These are phyloP conservation scores for Phaeomoniella chlamydospora DNA, from an alignment of 2,329 filamentous ascomycete genomes.

Conservation along the genomic window DNA sequence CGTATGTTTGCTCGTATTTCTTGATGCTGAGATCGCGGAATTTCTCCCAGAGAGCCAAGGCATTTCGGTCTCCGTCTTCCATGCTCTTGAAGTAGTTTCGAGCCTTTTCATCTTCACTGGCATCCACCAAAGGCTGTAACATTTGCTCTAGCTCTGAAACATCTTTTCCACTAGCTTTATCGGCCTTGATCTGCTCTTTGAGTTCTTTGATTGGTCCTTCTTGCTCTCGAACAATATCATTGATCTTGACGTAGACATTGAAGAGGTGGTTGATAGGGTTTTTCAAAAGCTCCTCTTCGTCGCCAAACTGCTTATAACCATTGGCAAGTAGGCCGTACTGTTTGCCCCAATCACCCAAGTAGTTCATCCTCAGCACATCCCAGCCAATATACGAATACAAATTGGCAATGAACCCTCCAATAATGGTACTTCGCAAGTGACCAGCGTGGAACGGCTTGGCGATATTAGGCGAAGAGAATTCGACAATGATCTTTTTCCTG, in stretches of 20 bases:
- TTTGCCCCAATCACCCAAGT: constrained; percentile 55
- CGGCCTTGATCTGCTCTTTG: constrained; percentile 32
- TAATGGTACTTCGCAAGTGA: constrained; percentile 52
- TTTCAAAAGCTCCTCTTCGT: constrained; percentile 41
- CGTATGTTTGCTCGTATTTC: constrained; percentile 54
- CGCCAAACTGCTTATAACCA: constrained; percentile 47
- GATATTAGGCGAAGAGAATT: constrained; percentile 55
- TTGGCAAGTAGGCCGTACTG: constrained; percentile 42
- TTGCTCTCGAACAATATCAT: constrained; percentile 39
- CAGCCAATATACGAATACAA: constrained; percentile 46
- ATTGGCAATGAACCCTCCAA: constrained; percentile 51
- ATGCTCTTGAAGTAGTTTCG: constrained; percentile 54
- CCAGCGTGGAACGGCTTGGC: constrained; percentile 54
- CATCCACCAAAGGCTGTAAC: constrained; percentile 32
- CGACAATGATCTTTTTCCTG: constrained; percentile 43
- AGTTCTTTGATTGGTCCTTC: constrained; percentile 40
- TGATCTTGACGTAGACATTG: constrained; percentile 53
- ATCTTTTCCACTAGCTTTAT: constrained; percentile 33
- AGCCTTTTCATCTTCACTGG: constrained; percentile 36
- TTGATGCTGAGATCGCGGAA: constrained; percentile 55
- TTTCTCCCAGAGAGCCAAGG: constrained; percentile 46
- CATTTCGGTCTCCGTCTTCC: constrained; percentile 46
- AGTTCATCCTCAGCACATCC: constrained; percentile 51
- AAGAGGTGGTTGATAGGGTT: constrained; percentile 53
- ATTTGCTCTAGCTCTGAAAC: constrained; percentile 32